Conservation (phyloP, 768 basidiomycete species). For the Podaxis sp. region DNA sequence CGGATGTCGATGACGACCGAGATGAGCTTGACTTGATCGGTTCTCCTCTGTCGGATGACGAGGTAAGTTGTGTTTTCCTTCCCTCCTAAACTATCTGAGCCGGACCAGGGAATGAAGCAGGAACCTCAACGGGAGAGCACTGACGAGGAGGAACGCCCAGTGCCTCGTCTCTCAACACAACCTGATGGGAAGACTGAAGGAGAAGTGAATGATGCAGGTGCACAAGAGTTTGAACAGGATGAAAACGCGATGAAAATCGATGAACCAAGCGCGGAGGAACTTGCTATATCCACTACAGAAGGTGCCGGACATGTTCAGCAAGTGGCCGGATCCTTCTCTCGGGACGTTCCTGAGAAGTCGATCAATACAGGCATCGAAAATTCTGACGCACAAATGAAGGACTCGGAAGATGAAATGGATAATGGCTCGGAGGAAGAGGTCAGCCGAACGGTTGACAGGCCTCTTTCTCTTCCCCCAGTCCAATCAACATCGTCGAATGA, state of each 20-base stretch:
- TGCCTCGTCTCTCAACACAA: background rate
- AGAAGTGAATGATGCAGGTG: background rate
- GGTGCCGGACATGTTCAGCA: background rate
- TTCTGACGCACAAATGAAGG: background rate
- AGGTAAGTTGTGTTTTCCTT: background rate
- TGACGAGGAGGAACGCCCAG: background rate
- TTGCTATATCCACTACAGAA: background rate
- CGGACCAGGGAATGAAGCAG: background rate
- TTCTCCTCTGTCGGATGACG: constrained; percentile 16
- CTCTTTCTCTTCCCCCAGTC: background rate
- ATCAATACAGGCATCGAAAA: background rate
- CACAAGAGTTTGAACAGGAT: constrained; percentile 6
- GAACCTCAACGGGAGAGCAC: background rate
- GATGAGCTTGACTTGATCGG: constrained; percentile 40
- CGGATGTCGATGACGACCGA: constrained; percentile 23
- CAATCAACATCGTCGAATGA: background rate
- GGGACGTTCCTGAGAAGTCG: background rate
- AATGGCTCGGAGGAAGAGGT: constrained; percentile 1
- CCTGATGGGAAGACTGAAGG: background rate
- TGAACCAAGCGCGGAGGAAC: background rate
- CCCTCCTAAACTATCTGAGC: background rate
- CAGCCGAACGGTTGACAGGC: constrained; percentile 1
- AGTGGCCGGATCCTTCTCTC: background rate
- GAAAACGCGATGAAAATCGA: constrained; percentile 14
- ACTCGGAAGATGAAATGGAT: background rate